Evolutionary conservation across 306 rosid genomes (phyloP).

Genomic region (Sophora flavescens): DNA sequence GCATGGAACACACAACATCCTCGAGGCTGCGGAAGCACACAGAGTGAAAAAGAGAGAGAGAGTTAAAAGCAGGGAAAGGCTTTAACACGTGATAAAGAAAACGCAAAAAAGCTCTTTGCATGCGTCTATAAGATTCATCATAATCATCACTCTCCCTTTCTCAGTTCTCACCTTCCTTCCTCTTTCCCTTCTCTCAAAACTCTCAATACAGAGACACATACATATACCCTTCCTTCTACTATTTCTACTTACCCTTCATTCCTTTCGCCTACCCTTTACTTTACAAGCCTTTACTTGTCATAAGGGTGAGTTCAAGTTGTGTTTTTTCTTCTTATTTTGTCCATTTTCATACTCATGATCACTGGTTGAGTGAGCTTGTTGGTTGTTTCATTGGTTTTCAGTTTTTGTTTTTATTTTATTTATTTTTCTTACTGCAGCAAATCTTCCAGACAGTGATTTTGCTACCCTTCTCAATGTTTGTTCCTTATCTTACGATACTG

Average conservation of each 20-base stretch:
- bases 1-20: slow-evolving; percentile 37
- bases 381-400: slow-evolving; percentile 31
- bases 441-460: slow-evolving; percentile 42
- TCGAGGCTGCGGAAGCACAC: slow-evolving; percentile 65
- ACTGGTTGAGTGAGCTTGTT: slow-evolving; percentile 14
- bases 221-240: not conserved
- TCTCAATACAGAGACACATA: not conserved
- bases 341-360: slow-evolving; percentile 1
- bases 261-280: not conserved
- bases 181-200: not conserved
- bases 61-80: slow-evolving; percentile 31
- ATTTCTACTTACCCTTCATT: slow-evolving; percentile 9
- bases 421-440: not conserved
- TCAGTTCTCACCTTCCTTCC: not conserved
- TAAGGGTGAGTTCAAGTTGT: slow-evolving; percentile 42
- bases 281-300: too few relatives aligned
- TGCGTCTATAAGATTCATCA: slow-evolving; percentile 58
- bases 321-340: not conserved
- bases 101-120: slow-evolving; percentile 52
- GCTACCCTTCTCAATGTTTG: slow-evolving; percentile 39
- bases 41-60: slow-evolving; percentile 29
- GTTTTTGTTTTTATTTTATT: slow-evolving; percentile 17
- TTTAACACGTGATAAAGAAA: slow-evolving; percentile 59
- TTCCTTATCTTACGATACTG: slow-evolving; percentile 44
- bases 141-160: slow-evolving; percentile 34